phyloP scores from a whole-genome alignment of 1,139 yeast genomes.

The Groenewaldozyma sp. region DNA sequence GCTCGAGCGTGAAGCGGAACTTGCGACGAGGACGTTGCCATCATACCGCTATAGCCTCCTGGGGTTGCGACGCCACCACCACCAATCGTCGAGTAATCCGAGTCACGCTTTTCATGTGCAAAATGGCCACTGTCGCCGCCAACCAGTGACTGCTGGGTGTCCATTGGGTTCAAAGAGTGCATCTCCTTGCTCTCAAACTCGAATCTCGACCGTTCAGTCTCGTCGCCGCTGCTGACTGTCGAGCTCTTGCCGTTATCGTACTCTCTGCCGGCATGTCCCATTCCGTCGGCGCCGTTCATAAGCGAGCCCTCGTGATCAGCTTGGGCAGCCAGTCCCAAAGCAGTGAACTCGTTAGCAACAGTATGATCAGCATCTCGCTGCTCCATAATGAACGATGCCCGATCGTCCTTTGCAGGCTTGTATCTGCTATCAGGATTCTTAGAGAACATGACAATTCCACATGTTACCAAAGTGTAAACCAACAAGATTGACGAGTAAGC shows the following conservation, averaged over 20 bases:
- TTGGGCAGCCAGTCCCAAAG: conserved; percentile 85
- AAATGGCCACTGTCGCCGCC: too few relatives aligned
- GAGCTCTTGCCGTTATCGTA: too few relatives aligned
- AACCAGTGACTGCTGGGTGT: too few relatives aligned
- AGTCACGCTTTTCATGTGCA: neutral
- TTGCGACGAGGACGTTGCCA: too few relatives aligned
- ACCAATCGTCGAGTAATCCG: neutral
- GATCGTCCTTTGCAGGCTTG: conserved; percentile 91
- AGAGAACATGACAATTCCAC: conserved; percentile 71
- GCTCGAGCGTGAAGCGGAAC: conserved; percentile 8
- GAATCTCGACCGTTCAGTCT: too few relatives aligned
- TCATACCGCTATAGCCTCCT: too few relatives aligned
- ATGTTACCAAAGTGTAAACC: conserved; percentile 67
- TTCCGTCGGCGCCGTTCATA: too few relatives aligned
- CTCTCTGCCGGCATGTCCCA: too few relatives aligned
- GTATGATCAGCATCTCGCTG: conserved; percentile 40
- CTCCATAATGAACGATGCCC: conserved; percentile 71
- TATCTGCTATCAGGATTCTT: conserved; percentile 92
- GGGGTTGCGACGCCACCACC: neutral
- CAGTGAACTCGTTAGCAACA: conserved; percentile 52
- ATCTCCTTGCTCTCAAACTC: too few relatives aligned
- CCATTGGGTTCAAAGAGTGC: too few relatives aligned
- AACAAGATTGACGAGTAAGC: conserved; percentile 76
- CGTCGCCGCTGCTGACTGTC: too few relatives aligned
- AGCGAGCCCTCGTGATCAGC: conserved; percentile 30